A percentile compares a stretch with the other conserved stretches of the same genome.
phyloP scores from a whole-genome alignment of 2,329 filamentous ascomycete genomes.

The Penicillium sp. region DNA sequence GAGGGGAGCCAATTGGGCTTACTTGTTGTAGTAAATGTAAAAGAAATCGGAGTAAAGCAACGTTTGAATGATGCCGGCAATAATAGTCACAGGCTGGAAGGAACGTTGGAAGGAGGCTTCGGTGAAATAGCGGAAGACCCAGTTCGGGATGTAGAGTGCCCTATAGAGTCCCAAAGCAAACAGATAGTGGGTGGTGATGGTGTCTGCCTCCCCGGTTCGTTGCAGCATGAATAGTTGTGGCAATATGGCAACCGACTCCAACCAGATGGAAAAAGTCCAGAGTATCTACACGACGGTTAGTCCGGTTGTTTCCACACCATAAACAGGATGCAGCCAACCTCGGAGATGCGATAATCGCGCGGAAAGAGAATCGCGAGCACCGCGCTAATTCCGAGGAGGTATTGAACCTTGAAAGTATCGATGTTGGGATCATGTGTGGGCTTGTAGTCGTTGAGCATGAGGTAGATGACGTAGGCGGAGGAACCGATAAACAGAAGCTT shows the following conservation, averaged over 20 bases:
- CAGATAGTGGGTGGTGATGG: constrained; percentile 98
- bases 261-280: constrained; percentile 98
- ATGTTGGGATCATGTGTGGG: constrained; percentile 95
- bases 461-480: constrained; percentile 91
- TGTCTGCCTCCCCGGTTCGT: constrained; percentile 94
- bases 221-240: constrained; percentile 98
- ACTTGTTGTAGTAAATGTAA: constrained; percentile 99
- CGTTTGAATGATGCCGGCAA: constrained; percentile 90
- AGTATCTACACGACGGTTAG: constrained; percentile 61
- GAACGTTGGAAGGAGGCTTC: constrained; percentile 77
- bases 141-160: constrained; percentile 96
- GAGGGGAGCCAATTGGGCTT: constrained; percentile 31
- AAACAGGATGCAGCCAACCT: constrained; percentile 44
- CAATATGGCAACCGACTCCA: constrained; percentile 93
- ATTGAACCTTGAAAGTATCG: constrained; percentile 96
- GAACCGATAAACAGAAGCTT: constrained; percentile 92
- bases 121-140: constrained; percentile 85
- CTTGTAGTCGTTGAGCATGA: constrained; percentile 97
- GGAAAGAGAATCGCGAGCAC: constrained; percentile 79
- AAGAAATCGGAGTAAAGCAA: constrained; percentile 98
- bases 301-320: constrained; percentile 9
- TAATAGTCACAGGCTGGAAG: constrained; percentile 81
- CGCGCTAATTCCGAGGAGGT: constrained; percentile 78
- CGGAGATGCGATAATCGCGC: constrained; percentile 74
- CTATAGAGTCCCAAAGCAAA: constrained; percentile 90